phyloP scores from a whole-genome alignment of 2,329 filamentous ascomycete species.

The Graphilbum fragrans region DNA sequence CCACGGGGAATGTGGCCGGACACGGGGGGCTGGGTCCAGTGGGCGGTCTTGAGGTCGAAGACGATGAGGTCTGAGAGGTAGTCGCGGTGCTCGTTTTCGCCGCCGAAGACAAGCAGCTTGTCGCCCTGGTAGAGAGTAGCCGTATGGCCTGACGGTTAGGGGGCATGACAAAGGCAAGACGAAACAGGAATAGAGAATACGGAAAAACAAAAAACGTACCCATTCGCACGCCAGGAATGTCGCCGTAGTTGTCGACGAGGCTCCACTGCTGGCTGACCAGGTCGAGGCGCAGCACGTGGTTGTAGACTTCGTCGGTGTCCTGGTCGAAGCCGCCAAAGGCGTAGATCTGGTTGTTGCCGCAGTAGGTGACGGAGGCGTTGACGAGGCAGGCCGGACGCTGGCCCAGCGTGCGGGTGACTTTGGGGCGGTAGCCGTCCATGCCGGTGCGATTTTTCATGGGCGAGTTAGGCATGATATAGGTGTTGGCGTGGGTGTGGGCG shows the following conservation, averaged over 20 bases:
- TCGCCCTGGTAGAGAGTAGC: conserved; percentile 87
- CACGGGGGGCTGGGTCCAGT: conserved; percentile 89
- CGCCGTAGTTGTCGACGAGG: conserved; percentile 94
- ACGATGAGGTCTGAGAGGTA: conserved; percentile 94
- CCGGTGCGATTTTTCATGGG: conserved; percentile 55
- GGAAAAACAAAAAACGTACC: conserved; percentile 43
- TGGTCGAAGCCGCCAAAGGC: conserved; percentile 98
- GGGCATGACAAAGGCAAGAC: neutral
- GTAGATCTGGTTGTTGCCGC: conserved; percentile 93
- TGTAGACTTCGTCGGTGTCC: conserved; percentile 98
- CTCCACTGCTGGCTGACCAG: conserved; percentile 85
- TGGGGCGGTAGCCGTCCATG: conserved; percentile 70
- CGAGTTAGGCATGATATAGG: conserved; percentile 85
- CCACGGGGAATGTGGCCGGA: conserved; percentile 78
- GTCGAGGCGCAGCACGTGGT: conserved; percentile 86
- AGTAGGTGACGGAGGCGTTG: conserved; percentile 98
- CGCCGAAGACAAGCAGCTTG: conserved; percentile 94
- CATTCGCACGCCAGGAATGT: conserved; percentile 95
- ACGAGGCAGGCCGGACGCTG: conserved; percentile 87
- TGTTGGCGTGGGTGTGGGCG: conserved; percentile 42
- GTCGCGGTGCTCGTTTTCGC: conserved; percentile 93
- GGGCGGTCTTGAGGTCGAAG: conserved; percentile 85
- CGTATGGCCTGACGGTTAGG: conserved; percentile 58
- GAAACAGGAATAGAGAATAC: conserved; percentile 1
- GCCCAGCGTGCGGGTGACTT: conserved; percentile 65